Evolutionary conservation across 2,329 filamentous ascomycete genomes (phyloP).

Genomic region (Pseudogymnoascus sp.): DNA sequence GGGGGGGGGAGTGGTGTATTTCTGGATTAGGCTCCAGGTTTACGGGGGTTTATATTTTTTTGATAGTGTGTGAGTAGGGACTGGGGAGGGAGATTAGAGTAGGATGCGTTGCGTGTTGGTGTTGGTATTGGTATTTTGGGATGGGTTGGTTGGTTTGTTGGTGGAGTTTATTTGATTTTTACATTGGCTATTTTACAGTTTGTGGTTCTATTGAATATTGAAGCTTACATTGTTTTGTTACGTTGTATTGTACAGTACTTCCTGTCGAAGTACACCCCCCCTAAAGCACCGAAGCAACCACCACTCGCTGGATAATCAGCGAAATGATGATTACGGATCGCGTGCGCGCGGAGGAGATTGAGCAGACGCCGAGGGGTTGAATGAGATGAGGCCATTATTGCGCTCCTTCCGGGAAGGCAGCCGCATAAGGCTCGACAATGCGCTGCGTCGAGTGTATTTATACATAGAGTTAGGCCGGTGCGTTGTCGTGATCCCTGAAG

Average conservation of each 20-base stretch:
- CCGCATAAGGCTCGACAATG: neutral
- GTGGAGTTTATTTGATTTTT: too few relatives aligned
- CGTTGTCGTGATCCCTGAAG: neutral
- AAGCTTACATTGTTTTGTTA: too few relatives aligned
- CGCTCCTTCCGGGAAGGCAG: neutral
- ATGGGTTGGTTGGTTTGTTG: too few relatives aligned
- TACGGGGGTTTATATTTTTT: neutral
- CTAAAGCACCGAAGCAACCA: too few relatives aligned
- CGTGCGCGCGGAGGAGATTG: neutral
- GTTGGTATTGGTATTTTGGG: too few relatives aligned
- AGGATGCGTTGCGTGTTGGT: too few relatives aligned
- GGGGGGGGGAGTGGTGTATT: neutral
- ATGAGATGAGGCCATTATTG: neutral
- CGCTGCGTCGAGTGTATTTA: neutral
- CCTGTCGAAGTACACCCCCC: neutral
- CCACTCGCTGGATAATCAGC: neutral
- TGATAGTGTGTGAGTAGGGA: neutral
- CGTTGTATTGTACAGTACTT: too few relatives aligned
- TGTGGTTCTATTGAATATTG: too few relatives aligned
- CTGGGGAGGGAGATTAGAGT: too few relatives aligned
- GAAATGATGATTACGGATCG: neutral
- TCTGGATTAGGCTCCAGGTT: neutral
- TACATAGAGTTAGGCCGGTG: neutral
- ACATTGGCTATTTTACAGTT: too few relatives aligned
- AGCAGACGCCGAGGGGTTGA: neutral